Percentiles rank a stretch among this genome's conserved stretches.
phyloP scores from a whole-genome alignment of 2,329 filamentous ascomycete genomes.

The Tolypocladium tropicale region DNA sequence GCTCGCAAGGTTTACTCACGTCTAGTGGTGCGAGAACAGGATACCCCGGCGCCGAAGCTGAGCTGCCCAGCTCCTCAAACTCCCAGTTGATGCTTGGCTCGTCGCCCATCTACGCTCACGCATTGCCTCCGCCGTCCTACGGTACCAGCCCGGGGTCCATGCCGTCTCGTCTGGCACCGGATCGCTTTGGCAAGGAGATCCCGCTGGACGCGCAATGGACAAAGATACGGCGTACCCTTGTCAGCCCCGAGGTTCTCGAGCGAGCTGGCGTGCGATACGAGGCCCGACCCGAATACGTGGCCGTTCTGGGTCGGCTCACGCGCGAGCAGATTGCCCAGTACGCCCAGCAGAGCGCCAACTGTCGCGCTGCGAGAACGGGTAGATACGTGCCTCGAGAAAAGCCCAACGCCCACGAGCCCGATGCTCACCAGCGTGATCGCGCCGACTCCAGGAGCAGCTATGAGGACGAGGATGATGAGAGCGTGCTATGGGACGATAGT shows the following conservation, averaged over 20 bases:
- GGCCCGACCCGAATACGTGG: constrained; percentile 49
- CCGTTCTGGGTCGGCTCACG: constrained; percentile 44
- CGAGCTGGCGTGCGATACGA: constrained; percentile 48
- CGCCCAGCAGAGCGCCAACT: constrained; percentile 37
- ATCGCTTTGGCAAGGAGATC: constrained; percentile 46
- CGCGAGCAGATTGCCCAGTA: constrained; percentile 41
- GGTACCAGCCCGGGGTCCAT: constrained; percentile 18
- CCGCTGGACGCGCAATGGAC: constrained; percentile 49
- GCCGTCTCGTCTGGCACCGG: constrained; percentile 38
- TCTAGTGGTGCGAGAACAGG: constrained; percentile 19
- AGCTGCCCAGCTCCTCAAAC: constrained; percentile 23
- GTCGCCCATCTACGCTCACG: constrained; percentile 29
- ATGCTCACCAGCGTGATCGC: constrained; percentile 8
- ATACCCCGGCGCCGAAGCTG: constrained; percentile 8
- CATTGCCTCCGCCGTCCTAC: constrained; percentile 20
- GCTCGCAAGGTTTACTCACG: constrained; percentile 21
- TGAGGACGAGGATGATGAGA: constrained; percentile 20
- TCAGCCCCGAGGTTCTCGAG: constrained; percentile 48
- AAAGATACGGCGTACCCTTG: constrained; percentile 40
- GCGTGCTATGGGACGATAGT: constrained; percentile 18
- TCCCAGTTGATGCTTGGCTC: constrained; percentile 17
- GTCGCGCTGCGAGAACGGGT: constrained; percentile 28
- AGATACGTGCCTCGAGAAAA: constrained; percentile 5
- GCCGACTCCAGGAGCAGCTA: constrained; percentile 23
- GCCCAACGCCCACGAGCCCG: constrained; percentile 4